Conservation (phyloP, 1,139 yeast species). For the Pichia sp. region DNA sequence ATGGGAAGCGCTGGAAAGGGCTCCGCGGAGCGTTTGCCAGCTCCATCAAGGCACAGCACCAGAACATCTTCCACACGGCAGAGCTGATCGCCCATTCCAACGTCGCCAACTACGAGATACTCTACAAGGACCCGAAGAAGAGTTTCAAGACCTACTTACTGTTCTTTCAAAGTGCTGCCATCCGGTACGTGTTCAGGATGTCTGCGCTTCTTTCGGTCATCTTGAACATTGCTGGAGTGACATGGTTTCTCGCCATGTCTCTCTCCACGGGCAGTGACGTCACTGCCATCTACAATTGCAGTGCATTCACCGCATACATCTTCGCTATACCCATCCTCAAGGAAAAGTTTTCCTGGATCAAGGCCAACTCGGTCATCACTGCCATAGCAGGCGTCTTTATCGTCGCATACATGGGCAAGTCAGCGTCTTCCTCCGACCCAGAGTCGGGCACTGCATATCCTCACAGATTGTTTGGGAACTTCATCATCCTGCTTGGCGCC, state of each 20-base stretch:
- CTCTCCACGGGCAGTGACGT: conserved; percentile 81
- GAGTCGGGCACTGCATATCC: conserved; percentile 43
- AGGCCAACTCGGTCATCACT: conserved; percentile 62
- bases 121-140: conserved; percentile 23
- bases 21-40: conserved; percentile 39
- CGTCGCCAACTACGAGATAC: conserved; percentile 22
- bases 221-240: conserved; percentile 70
- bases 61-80: conserved; percentile 34
- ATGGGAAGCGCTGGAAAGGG: conserved; percentile 39
- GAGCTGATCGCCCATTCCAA: conserved; percentile 32
- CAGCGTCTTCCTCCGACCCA: conserved; percentile 10
- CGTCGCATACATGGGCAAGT: conserved; percentile 68
- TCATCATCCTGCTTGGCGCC: conserved; percentile 74
- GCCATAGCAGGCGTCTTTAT: conserved; percentile 74
- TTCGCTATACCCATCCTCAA: conserved; percentile 73
- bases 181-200: conserved; percentile 44
- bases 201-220: conserved; percentile 50
- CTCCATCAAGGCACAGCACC: conserved; percentile 41
- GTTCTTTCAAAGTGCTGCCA: conserved; percentile 44
- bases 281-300: conserved; percentile 86
- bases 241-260: conserved; percentile 85
- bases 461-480: conserved; percentile 64
- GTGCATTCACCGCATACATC: conserved; percentile 83
- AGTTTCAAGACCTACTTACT: conserved; percentile 38
- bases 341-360: conserved; percentile 63